A percentile compares a stretch with the other conserved stretches of the same genome.
phyloP scores from a whole-genome alignment of 108 stramenopile species.

The Mayamaea pseudoterrestris region DNA sequence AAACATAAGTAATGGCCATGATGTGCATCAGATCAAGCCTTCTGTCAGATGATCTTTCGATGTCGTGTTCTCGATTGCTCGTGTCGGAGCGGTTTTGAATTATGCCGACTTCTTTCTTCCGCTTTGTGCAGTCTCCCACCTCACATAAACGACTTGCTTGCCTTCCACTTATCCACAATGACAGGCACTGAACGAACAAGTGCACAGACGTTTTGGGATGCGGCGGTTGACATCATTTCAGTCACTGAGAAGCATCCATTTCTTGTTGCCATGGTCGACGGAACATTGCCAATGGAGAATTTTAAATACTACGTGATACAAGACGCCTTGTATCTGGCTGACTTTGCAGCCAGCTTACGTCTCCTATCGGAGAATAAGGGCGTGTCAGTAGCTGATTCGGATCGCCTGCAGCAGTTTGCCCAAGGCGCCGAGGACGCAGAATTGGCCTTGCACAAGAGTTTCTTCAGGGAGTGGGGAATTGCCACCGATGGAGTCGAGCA shows the following conservation, averaged over 20 bases:
- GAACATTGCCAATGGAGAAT: slow-evolving; percentile 36
- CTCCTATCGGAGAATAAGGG: slow-evolving; percentile 29
- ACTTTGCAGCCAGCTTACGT: slow-evolving; percentile 56
- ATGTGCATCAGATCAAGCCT: too few species aligned
- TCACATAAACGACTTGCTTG: too few species aligned
- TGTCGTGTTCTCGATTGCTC: too few species aligned
- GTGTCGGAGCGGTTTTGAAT: too few species aligned
- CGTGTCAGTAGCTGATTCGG: slow-evolving; percentile 15
- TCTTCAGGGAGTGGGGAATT: slow-evolving; percentile 67
- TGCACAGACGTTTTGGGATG: slow-evolving; percentile 62
- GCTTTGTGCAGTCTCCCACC: too few species aligned
- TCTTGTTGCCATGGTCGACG: slow-evolving; percentile 71
- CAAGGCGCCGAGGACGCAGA: slow-evolving; percentile 63
- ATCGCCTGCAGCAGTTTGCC: slow-evolving; percentile 49
- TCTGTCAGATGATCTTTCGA: too few species aligned
- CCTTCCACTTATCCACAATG: too few species aligned
- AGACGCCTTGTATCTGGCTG: slow-evolving; percentile 63
- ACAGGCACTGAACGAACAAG: background rate
- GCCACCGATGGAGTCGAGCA: slow-evolving; percentile 30
- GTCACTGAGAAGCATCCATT: slow-evolving; percentile 75
- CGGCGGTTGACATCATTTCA: slow-evolving; percentile 38
- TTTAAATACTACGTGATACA: slow-evolving; percentile 76
- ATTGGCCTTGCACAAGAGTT: slow-evolving; percentile 52
- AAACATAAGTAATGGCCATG: too few species aligned
- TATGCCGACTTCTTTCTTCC: too few species aligned